These are phyloP conservation scores for Agaricus subrufescens DNA, from an alignment of 768 basidiomycete genomes.

Conservation along the genomic window DNA sequence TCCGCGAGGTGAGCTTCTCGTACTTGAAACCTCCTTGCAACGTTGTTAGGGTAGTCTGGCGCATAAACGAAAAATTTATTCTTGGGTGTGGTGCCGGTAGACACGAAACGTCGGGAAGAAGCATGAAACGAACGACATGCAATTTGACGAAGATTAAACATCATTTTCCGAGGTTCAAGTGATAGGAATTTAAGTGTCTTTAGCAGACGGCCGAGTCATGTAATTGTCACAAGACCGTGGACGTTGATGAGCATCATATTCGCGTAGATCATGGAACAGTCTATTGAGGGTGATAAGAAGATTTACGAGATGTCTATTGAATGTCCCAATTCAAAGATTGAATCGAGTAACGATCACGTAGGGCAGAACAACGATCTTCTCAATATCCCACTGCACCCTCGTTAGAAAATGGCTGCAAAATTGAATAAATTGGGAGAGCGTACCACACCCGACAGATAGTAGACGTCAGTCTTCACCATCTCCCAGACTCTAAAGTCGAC, in stretches of 20 bases:
- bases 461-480: constrained; percentile 35
- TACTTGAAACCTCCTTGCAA: constrained; percentile 40
- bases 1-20: constrained; percentile 39
- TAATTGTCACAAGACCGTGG: no score
- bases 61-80: constrained; percentile 50
- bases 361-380: constrained; percentile 46
- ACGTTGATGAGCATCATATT: no score
- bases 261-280: no score
- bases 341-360: constrained; percentile 32
- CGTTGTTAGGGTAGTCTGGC: constrained; percentile 40
- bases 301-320: neutral
- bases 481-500: constrained; percentile 28
- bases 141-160: neutral
- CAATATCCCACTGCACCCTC: constrained; percentile 48
- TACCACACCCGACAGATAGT: constrained; percentile 38
- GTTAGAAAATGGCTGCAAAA: neutral
- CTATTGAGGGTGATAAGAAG: no score
- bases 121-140: neutral
- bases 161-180: neutral
- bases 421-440: constrained; percentile 12
- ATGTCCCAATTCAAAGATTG: neutral
- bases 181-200: neutral
- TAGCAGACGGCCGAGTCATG: no score
- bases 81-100: neutral
- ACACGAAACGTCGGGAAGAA: neutral